A percentile compares a stretch with the other conserved stretches of the same genome.
phyloP scores from a whole-genome alignment of 768 basidiomycete genomes.

The Sarcodon sp. region DNA sequence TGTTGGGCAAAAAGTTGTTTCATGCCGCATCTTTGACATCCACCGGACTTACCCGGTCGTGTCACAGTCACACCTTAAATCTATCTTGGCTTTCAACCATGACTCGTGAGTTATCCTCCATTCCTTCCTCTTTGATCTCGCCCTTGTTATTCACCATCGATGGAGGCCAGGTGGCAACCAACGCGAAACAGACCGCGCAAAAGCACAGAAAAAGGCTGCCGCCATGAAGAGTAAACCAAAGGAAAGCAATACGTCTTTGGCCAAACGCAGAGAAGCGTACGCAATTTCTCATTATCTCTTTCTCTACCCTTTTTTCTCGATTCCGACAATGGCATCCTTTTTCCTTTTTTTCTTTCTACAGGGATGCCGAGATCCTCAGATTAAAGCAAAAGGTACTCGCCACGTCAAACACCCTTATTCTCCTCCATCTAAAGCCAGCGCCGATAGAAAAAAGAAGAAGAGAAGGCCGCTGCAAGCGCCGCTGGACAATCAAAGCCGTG shows the following conservation, averaged over 20 bases:
- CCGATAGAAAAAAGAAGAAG: constrained; percentile 20
- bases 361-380: constrained; percentile 64
- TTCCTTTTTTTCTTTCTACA: constrained; percentile 22
- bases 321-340: constrained; percentile 7
- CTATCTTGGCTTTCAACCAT: not conserved
- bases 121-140: not conserved
- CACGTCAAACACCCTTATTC: constrained; percentile 1
- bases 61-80: too few species aligned
- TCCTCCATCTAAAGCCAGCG: not conserved
- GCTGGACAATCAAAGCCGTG: constrained; percentile 2
- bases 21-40: too few species aligned
- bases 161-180: constrained; percentile 62
- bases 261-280: constrained; percentile 68
- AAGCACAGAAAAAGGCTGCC: constrained; percentile 61
- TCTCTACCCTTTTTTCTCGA: constrained; percentile 1
- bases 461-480: constrained; percentile 11
- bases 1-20: too few species aligned
- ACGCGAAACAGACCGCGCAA: constrained; percentile 60
- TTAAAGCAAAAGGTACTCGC: constrained; percentile 65
- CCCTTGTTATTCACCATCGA: not conserved
- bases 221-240: constrained; percentile 47
- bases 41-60: too few species aligned
- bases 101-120: not conserved
- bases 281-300: constrained; percentile 15
- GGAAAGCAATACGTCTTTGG: constrained; percentile 48